Evolutionary conservation across 495 filamentous ascomycete species (phyloP), one percentile per base, ranked within the genome.

Genomic region (Pyrenula massariospora): DNA sequence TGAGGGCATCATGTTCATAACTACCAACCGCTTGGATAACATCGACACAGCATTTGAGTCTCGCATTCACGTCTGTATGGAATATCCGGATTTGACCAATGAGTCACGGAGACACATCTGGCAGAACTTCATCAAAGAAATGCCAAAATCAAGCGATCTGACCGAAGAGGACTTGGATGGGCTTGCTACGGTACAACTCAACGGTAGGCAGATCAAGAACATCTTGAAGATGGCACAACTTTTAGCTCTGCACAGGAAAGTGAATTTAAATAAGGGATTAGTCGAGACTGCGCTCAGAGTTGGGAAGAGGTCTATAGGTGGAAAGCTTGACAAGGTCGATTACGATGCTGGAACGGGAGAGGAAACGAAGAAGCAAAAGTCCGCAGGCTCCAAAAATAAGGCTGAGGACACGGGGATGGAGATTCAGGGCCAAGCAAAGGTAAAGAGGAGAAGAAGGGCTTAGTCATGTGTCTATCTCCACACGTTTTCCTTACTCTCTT

Each of bases 1-100:
- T 69, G 72, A 78, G 64, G 83, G 84, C 22, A 80, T 84, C 56
- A 68, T 84, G 57, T 83, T 84, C 67, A 73, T 82, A 50, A 81
- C 78, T 0, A 82, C 76, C 25, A 83, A 82, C 60, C 73, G 76
- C 2, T 64, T 73, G 15, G 64, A 69, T 3, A 60, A 69, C 36
- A 74, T 82, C 56, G 78, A 82, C 24, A 58, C 68, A 0, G 77
- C 77, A 1, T 78, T 82, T 57, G 66, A 73, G 52, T 74, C 71
- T 12, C 75, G 76, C 2, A 77, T 82, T 55, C 73, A 82, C 57
- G 62, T 82, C 21, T 66, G 66, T 1, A 59, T 81, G 12, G 61
- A 64, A 21, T 81, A 76, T 57, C 64, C 67, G 0, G 63, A 74
- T 20, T 70, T 79, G 1, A 67, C 71, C n/a, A 24, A 25, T 0